Conservation (phyloP, 352 stramenopile species). For the Sclerospora graminicola region DNA sequence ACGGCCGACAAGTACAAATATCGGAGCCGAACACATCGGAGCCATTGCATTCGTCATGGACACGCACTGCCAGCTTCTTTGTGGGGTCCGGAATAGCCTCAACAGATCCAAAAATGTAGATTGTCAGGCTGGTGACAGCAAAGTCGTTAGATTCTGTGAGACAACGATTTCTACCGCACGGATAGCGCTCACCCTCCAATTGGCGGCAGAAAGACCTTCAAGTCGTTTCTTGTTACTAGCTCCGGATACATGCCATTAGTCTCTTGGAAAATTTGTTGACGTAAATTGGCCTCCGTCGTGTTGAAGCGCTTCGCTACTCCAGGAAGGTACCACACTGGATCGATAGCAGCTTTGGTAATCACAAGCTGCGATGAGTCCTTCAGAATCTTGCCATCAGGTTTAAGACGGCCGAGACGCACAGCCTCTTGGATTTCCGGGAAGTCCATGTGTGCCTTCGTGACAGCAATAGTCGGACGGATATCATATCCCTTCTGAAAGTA, state of each 20-base stretch:
- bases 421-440: constrained; percentile 97
- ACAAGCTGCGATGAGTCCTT: constrained; percentile 86
- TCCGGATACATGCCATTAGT: constrained; percentile 99
- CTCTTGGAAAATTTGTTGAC: constrained; percentile 97
- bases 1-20: constrained; percentile 99
- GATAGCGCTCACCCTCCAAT: constrained; percentile 87
- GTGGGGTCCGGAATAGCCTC: constrained; percentile 95
- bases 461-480: constrained; percentile 96
- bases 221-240: constrained; percentile 95
- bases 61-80: constrained; percentile 94
- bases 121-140: constrained; percentile 46
- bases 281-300: constrained; percentile 91
- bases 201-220: constrained; percentile 98
- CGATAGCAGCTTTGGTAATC: constrained; percentile 96
- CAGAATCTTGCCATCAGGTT: constrained; percentile 94
- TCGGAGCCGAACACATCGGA: constrained; percentile 97
- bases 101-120: constrained; percentile 99
- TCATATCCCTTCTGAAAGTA: constrained; percentile 97
- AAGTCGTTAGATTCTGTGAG: too few species aligned
- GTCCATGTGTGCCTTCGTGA: constrained; percentile 96
- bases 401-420: constrained; percentile 87
- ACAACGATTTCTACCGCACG: not conserved
- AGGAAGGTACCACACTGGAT: constrained; percentile 98
- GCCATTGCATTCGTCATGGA: constrained; percentile 99
- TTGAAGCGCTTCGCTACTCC: constrained; percentile 97